Base-by-base conservation (phyloP, 2,329 filamentous ascomycete species). In the Fusarium hainanense region DNA sequence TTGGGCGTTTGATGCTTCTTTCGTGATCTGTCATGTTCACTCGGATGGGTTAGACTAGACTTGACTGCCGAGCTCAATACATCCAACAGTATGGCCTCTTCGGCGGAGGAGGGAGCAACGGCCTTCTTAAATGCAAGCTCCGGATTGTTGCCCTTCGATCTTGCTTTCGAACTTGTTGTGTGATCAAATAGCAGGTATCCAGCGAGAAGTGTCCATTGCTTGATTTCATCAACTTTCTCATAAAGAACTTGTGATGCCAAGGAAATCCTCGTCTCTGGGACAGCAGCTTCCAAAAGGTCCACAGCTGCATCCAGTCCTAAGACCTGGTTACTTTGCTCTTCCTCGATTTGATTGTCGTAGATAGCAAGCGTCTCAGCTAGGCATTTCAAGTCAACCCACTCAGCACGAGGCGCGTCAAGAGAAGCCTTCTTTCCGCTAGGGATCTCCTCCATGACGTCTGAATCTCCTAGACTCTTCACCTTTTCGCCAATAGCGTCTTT, bases 101-200 rank as follows among this genome's bases (percentile, higher is more conserved):
- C 94, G 16, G 87, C 87, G 46, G 91, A 87, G 27, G 88, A 85
- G 7, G 95, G 90, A 43, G 91, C 92, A 72, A 93, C 91, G 28
- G 91, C 88, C 65, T 88, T 87, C 74, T 92, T 93, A 52, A 97
- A 87, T 27, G 87, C 85, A 20, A 83, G 83, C 52, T 92, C 87
- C 2, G 88, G 81, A 28, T 79, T 76, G 20, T 87, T 86, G 12
- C 82, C 83, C 49, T 87, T 85, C 4, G 85, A 81, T 25, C 76
- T 86, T 79, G 70, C 77, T 68, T 81, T 87, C 16, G 85, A 82
- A 76, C 87, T 89, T 2, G 85, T 86, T 1, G 94, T 96, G 79
- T 98, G 94, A 75, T 99, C 96, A 77, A 93, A 97, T 3, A 99
- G 84, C 9, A 99, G 86, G 78, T 98, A 99, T 18, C 94, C 94